Conservation (phyloP, 176 grass and related monocot species). For the Secale cereale region DNA sequence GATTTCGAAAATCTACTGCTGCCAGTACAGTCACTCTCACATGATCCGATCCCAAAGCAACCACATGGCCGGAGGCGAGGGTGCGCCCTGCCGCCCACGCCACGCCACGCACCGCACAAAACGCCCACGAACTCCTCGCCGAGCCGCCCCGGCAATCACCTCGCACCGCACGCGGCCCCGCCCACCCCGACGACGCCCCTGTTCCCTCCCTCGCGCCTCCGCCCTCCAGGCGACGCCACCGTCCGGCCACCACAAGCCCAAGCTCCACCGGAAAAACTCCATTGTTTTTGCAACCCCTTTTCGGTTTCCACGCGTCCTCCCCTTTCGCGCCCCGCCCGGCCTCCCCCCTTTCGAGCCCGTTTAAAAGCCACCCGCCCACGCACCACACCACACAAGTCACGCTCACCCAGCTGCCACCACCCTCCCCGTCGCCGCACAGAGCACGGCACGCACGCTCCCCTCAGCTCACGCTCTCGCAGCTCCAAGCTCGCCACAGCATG, state of each 20-base stretch:
- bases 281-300: background rate
- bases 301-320: background rate
- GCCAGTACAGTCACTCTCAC: background rate
- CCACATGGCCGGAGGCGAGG: no score
- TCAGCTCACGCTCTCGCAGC: background rate
- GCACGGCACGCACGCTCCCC: background rate
- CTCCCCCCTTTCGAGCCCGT: background rate
- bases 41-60: background rate
- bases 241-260: background rate
- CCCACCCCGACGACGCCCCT: background rate
- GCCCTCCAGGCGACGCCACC: background rate
- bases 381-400: background rate
- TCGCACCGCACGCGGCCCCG: background rate
- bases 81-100: background rate
- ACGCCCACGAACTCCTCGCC: background rate
- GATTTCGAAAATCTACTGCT: background rate
- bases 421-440: background rate
- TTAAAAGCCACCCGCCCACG: background rate
- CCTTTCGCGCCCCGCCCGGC: slow-evolving; percentile 7
- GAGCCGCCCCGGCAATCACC: background rate
- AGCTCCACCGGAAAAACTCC: background rate
- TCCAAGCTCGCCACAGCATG: background rate
- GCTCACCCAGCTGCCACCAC: background rate
- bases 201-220: background rate
- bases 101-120: background rate